Evolutionary conservation across 768 basidiomycete genomes (phyloP).

Genomic region (Piloderma croceum): DNA sequence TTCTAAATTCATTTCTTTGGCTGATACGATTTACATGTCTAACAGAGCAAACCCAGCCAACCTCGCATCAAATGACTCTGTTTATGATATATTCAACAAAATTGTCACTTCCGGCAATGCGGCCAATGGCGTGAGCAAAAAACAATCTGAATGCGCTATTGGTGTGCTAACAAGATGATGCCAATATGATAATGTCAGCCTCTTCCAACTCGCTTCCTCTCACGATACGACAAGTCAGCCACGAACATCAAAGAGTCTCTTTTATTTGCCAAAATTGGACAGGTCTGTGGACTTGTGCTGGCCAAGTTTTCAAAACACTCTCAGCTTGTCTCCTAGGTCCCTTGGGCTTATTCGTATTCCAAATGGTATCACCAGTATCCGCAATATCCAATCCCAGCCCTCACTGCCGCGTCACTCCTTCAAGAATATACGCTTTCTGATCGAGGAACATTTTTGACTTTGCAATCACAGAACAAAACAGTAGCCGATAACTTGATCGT

Average conservation of each 20-base stretch:
- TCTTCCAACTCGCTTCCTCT: slow-evolving; percentile 43
- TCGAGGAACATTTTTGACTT: slow-evolving; percentile 45
- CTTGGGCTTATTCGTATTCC: slow-evolving; percentile 48
- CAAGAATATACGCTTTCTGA: slow-evolving; percentile 52
- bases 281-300: slow-evolving; percentile 22
- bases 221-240: slow-evolving; percentile 53
- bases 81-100: slow-evolving; percentile 42
- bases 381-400: slow-evolving; percentile 44
- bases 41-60: slow-evolving; percentile 38
- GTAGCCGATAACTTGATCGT: slow-evolving; percentile 30
- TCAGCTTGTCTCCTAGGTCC: slow-evolving; percentile 31
- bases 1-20: no score
- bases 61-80: slow-evolving; percentile 25
- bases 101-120: slow-evolving; percentile 41
- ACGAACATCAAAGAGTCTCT: slow-evolving; percentile 54
- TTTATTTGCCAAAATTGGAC: slow-evolving; percentile 45
- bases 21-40: no score
- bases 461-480: slow-evolving; percentile 19
- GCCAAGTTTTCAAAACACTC: neutral
- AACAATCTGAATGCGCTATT: neutral
- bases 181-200: slow-evolving; percentile 24
- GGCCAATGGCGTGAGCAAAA: slow-evolving; percentile 31
- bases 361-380: slow-evolving; percentile 59
- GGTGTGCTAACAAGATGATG: slow-evolving; percentile 17
- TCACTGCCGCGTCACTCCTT: slow-evolving; percentile 41